Base-by-base conservation (phyloP, 768 basidiomycete genomes). In the Leucosporidium creatinivorum region DNA sequence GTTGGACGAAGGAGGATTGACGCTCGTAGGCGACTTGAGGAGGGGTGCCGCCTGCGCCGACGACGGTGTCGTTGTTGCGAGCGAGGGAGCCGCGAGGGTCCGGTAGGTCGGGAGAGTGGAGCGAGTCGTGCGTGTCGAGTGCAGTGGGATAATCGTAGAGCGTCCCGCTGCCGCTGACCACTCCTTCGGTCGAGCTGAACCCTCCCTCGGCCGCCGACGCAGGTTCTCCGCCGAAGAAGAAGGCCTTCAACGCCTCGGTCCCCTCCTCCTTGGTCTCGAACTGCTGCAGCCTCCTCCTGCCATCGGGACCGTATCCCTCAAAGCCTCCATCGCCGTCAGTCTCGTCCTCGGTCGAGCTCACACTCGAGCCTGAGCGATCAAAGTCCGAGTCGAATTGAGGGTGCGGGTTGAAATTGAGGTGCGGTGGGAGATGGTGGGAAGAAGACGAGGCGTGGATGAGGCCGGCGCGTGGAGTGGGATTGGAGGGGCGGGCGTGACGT, bases 141-240 rank as follows among this genome's bases (percentile, higher is more conserved):
- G 21, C 8, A 6, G 15, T 21, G 21, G 10, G 33, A 4, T 33
- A 30, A 18, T 19, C 18, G 15, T 33, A 19, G 21, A 31, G 21
- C 23, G 21, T 21, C 33, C 12, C 30, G 57, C 33, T 21, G 10
- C 33, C 31, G 21, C 31, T 21, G 57, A 30, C 8, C 30, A 5
- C 54, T 30, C 54, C 54, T 6, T 28, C 54, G 6, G 17, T 12
- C 26, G 30, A 39, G 58, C 58, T 23, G 36, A 19, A 39, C 30
- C 36, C 36, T 30, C n/a, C 21, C 18, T 23, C 58, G 58, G 21
- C 17, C 30, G 21, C 18, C 30, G 28, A 21, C 13, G 18, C 28
- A 5, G 59, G 59, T 8, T 48, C 48, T 9, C 59, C 59, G 36
- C 70, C 74, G 33, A 76, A 73, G 70, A 73, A 76, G 49, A 73